These are phyloP conservation scores for Rutidosis leptorrhynchoides DNA, from an alignment of 129 eudicot genomes.

Conservation along the genomic window DNA sequence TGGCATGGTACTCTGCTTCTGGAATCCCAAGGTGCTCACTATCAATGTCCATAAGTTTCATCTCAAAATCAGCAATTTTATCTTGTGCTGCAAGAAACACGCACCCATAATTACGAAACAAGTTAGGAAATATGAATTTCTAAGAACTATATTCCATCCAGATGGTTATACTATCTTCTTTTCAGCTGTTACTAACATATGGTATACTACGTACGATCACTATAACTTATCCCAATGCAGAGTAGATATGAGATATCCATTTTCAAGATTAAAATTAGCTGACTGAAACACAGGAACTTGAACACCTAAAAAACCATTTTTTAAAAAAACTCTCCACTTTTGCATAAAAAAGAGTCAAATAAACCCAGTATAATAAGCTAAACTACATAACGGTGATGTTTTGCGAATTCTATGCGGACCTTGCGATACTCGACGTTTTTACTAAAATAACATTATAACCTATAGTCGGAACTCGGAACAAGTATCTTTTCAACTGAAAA, in stretches of 20 bases:
- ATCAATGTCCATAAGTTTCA: constrained; percentile 97
- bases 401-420: neutral
- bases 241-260: too few relatives aligned
- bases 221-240: neutral
- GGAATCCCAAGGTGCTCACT: constrained; percentile 95
- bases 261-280: neutral
- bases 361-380: neutral
- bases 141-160: neutral
- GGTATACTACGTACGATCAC: neutral
- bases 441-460: neutral
- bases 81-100: constrained; percentile 66
- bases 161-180: neutral
- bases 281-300: neutral
- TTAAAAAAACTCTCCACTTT: neutral
- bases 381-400: neutral
- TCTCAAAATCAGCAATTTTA: constrained; percentile 88
- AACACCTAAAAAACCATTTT: neutral
- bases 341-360: neutral
- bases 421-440: neutral
- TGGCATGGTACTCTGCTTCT: constrained; percentile 90
- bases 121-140: neutral
- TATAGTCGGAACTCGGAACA: too few relatives aligned
- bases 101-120: neutral
- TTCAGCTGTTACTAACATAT: neutral
- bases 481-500: too few relatives aligned